Evolutionary conservation across 345 rosid species (phyloP).

Genomic region (Raphanus raphanistrum): DNA sequence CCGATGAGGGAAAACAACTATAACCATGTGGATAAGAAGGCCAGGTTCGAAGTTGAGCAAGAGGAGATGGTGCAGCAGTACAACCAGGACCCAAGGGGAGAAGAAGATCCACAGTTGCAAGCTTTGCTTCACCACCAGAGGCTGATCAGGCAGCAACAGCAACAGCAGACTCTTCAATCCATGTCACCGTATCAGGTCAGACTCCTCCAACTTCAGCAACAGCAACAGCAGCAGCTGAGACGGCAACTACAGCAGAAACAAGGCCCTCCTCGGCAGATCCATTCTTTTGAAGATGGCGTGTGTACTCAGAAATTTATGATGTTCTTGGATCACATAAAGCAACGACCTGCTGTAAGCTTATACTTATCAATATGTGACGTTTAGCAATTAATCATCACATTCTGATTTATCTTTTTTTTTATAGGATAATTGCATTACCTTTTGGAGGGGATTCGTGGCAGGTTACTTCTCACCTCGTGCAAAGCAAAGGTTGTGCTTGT

Average conservation of each 20-base stretch:
- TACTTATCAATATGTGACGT: not conserved
- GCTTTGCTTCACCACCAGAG: constrained; percentile 72
- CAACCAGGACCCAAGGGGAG: constrained; percentile 54
- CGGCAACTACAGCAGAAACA: constrained; percentile 85
- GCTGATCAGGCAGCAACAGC: constrained; percentile 41
- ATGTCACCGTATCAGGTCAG: constrained; percentile 73
- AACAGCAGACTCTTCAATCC: constrained; percentile 60
- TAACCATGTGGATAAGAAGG: constrained; percentile 60
- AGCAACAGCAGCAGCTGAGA: constrained; percentile 65
- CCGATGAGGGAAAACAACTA: constrained; percentile 27
- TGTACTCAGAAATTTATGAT: constrained; percentile 92
- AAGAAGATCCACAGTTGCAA: constrained; percentile 70
- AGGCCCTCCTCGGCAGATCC: constrained; percentile 56
- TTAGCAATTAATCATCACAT: not conserved
- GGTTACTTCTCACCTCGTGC: constrained; percentile 95
- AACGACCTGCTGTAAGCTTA: constrained; percentile 70
- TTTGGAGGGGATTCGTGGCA: constrained; percentile 92
- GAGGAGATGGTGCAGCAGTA: constrained; percentile 70
- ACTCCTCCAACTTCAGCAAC: constrained; percentile 69
- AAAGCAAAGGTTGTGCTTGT: constrained; percentile 93
- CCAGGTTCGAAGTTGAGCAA: constrained; percentile 74
- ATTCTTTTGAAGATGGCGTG: constrained; percentile 68
- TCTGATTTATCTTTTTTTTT: constrained; percentile 23
- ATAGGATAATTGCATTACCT: constrained; percentile 84
- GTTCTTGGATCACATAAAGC: constrained; percentile 81